Percentiles rank a stretch among this genome's conserved stretches.
Conservation (phyloP, 1,284 basidiomycete genomes). For the Neonothopanus nambi region DNA sequence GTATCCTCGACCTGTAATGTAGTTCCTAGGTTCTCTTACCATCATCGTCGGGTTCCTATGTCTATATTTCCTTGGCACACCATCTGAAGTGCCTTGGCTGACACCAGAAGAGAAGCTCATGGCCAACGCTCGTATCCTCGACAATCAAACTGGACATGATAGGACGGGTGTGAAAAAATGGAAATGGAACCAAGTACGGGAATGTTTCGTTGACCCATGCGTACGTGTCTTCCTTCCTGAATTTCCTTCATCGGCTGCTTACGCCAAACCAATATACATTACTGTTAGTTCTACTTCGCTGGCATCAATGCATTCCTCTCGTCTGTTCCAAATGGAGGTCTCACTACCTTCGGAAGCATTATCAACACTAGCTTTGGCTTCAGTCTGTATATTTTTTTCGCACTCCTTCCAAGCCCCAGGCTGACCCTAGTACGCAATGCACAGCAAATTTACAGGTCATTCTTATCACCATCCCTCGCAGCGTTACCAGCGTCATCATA, state of each 20-base stretch:
- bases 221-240: slow-evolving; percentile 1
- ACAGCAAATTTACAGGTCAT: slow-evolving; percentile 17
- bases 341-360: slow-evolving; percentile 21
- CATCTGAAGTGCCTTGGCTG: slow-evolving; percentile 21
- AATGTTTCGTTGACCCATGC: slow-evolving; percentile 18
- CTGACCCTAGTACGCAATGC: background rate
- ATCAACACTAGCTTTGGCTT: slow-evolving; percentile 19
- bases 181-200: slow-evolving; percentile 21
- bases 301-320: slow-evolving; percentile 17
- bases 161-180: slow-evolving; percentile 19
- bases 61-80: slow-evolving; percentile 19
- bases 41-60: slow-evolving; percentile 17
- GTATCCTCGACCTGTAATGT: background rate
- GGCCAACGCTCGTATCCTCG: slow-evolving; percentile 18
- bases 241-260: background rate
- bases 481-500: slow-evolving; percentile 14
- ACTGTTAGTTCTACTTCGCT: slow-evolving; percentile 14
- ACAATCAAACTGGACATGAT: slow-evolving; percentile 17
- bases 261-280: background rate
- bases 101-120: slow-evolving; percentile 18
- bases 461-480: slow-evolving; percentile 16
- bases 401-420: background rate
- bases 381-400: slow-evolving; percentile 4
- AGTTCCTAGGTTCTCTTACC: slow-evolving; percentile 24
- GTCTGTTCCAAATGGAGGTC: slow-evolving; percentile 20